Evolutionary conservation across 176 grass and related monocot genomes (phyloP).

Genomic region (Triticum urartu): DNA sequence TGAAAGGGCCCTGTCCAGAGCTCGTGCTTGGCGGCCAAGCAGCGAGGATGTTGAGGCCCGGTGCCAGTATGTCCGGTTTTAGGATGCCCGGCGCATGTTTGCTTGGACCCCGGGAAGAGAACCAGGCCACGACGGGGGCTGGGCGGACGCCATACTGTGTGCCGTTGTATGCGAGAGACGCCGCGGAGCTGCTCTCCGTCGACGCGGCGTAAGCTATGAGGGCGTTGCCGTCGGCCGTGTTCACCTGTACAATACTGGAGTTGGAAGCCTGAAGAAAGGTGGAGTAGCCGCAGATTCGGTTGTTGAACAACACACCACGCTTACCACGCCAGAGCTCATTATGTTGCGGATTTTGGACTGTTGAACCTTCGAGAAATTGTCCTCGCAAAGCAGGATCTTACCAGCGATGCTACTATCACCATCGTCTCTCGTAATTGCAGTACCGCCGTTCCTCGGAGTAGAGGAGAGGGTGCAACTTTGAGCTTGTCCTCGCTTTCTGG

Average conservation of each 20-base stretch:
- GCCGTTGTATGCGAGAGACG: background rate
- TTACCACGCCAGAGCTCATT: no score
- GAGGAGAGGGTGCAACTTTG: no score
- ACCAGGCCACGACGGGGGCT: slow-evolving; percentile 11
- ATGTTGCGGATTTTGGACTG: no score
- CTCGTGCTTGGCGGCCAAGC: slow-evolving; percentile 12
- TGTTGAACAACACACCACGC: no score
- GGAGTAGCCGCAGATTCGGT: background rate
- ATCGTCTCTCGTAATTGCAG: no score
- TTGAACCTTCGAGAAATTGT: no score
- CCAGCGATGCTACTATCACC: no score
- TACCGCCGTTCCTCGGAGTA: no score
- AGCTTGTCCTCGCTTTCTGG: no score
- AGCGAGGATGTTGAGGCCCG: slow-evolving; percentile 56
- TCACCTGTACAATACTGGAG: slow-evolving; percentile 6
- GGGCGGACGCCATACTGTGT: slow-evolving; percentile 26
- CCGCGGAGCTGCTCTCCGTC: background rate
- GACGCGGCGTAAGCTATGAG: background rate
- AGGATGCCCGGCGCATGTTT: slow-evolving; percentile 10
- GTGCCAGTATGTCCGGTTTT: slow-evolving; percentile 57
- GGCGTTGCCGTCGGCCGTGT: background rate
- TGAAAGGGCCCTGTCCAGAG: background rate
- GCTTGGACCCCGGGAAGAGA: slow-evolving; percentile 53
- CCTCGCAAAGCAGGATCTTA: no score
- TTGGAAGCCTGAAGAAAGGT: slow-evolving; percentile 15